A percentile compares a stretch with the other conserved stretches of the same genome.
These are phyloP conservation scores for peach (Prunus persica) DNA, from an alignment of 306 rosid genomes.

Conservation along the genomic window Prunus_persica_NCBIv2 NC_034013.1:6815001-6815500, in stretches of 20 bases:
- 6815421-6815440: conserved; percentile 17
- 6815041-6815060: conserved; percentile 3
- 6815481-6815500: not conserved
- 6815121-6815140: conserved; percentile 9
- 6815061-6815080: conserved; percentile 6
- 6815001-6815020: conserved; percentile 12
- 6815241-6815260: not conserved
- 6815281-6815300: conserved; percentile 7
- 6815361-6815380: not conserved
- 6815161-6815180: not conserved
- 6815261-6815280: conserved; percentile 5
- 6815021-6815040: not conserved
- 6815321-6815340: conserved; percentile 4
- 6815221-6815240: not conserved
- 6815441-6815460: conserved; percentile 20
- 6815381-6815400: conserved; percentile 1
- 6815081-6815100: conserved; percentile 7
- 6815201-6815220: conserved; percentile 2
- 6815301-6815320: not conserved
- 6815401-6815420: conserved; percentile 21
- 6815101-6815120: not conserved
- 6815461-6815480: not conserved
- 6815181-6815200: conserved; percentile 1
- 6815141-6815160: not conserved
- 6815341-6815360: conserved; percentile 12